These are phyloP conservation scores for Epichloe amarillans DNA, from an alignment of 2,329 filamentous ascomycete genomes.

Conservation along the genomic window DNA sequence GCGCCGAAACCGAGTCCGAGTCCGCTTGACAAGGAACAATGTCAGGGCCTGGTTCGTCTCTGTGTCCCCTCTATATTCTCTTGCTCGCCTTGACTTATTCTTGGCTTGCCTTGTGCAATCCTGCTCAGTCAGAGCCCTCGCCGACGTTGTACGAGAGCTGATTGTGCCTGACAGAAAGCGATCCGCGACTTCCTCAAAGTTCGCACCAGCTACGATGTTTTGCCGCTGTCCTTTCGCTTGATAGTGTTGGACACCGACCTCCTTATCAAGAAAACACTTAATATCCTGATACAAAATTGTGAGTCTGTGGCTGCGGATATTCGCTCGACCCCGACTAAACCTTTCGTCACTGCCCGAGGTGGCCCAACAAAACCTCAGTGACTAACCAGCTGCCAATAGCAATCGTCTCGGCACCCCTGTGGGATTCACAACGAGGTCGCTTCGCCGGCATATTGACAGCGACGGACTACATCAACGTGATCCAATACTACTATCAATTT, in stretches of 20 bases:
- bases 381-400: constrained; percentile 35
- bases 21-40: constrained; percentile 61
- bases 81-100: background rate
- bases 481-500: constrained; percentile 98
- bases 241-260: constrained; percentile 92
- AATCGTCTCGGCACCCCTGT: constrained; percentile 93
- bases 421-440: constrained; percentile 85
- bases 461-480: constrained; percentile 96
- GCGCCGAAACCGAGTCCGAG: constrained; percentile 23
- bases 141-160: constrained; percentile 3
- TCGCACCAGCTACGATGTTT: constrained; percentile 92
- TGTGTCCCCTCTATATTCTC: background rate
- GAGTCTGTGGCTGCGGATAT: constrained; percentile 11
- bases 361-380: too few species aligned
- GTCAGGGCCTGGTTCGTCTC: constrained; percentile 53
- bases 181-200: constrained; percentile 94
- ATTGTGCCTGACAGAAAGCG: constrained; percentile 47
- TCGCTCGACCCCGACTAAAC: background rate
- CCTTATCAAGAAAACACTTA: constrained; percentile 92
- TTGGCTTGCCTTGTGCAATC: background rate
- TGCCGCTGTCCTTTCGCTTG: constrained; percentile 88
- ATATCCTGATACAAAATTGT: constrained; percentile 95
- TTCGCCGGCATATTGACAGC: constrained; percentile 92
- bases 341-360: background rate
- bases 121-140: background rate